These are phyloP conservation scores for Trifolium repens DNA, from an alignment of 306 rosid species.

Conservation along the genomic window DNA sequence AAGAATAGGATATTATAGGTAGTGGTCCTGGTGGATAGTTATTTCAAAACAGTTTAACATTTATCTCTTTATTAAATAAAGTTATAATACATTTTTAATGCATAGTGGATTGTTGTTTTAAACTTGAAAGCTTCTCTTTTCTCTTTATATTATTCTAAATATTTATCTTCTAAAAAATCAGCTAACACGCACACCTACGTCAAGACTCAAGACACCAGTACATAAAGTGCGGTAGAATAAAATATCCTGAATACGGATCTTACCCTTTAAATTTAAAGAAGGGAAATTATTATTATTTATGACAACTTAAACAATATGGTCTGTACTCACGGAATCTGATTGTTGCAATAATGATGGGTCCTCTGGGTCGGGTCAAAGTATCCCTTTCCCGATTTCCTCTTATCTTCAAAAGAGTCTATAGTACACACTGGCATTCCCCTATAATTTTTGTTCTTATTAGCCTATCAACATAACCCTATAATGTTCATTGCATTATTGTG, in stretches of 20 bases:
- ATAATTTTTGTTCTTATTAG: not conserved
- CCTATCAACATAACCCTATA: not conserved
- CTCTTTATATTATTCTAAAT: conserved; percentile 15
- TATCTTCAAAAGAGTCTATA: not conserved
- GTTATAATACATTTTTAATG: not conserved
- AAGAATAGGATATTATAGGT: conserved; percentile 2
- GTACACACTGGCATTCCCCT: not conserved
- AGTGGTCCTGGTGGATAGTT: not conserved
- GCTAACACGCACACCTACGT: not conserved
- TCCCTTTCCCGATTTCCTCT: conserved; percentile 12
- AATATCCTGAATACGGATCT: not conserved
- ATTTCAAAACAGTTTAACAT: conserved; percentile 4
- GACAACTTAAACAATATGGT: conserved; percentile 6
- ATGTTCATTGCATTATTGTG: conserved; percentile 5
- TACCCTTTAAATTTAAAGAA: too few relatives aligned
- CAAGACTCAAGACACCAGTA: not conserved
- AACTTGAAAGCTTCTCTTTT: not conserved
- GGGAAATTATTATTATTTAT: not conserved
- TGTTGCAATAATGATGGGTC: conserved; percentile 13
- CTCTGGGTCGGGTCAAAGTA: not conserved
- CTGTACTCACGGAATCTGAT: not conserved
- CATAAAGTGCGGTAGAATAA: conserved; percentile 1
- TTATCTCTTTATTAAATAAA: conserved; percentile 6
- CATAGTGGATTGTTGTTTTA: not conserved
- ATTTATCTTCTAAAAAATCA: not conserved